phyloP scores from a whole-genome alignment of 2,329 filamentous ascomycete genomes.

The Pseudogymnoascus sp. region DNA sequence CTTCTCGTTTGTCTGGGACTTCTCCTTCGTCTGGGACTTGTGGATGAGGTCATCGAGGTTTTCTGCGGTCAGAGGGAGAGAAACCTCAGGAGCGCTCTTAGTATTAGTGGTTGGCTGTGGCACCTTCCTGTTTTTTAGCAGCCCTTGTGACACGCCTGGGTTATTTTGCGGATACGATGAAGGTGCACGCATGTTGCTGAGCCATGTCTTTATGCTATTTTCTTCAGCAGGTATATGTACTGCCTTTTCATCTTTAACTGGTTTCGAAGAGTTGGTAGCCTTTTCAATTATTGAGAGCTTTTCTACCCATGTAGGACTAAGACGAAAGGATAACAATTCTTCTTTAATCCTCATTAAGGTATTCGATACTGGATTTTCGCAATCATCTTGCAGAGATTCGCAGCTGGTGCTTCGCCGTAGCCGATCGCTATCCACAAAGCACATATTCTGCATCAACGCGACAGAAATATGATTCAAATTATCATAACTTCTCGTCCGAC shows the following conservation, averaged over 20 bases:
- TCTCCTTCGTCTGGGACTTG: neutral
- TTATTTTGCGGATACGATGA: neutral
- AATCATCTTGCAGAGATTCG: neutral
- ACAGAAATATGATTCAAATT: neutral
- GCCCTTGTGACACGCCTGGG: slow-evolving; percentile 1
- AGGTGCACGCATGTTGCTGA: neutral
- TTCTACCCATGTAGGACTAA: neutral
- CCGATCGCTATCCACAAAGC: neutral
- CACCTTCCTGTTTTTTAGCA: neutral
- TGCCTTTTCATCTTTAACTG: neutral
- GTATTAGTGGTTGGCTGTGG: neutral
- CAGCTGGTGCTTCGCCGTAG: neutral
- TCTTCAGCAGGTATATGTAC: neutral
- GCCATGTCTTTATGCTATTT: neutral
- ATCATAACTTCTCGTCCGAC: neutral
- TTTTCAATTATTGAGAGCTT: neutral
- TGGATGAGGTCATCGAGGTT: neutral
- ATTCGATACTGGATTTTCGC: neutral
- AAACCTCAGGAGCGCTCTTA: neutral
- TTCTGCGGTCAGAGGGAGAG: neutral
- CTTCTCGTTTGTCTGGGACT: too few relatives aligned
- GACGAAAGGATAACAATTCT: neutral
- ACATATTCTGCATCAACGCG: neutral
- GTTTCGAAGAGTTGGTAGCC: neutral
- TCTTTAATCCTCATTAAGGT: neutral